Evolutionary conservation across 257 asterid species (phyloP), one percentile per base, ranked within the genome.

Genomic region (Solanum ahanhuiri): DNA sequence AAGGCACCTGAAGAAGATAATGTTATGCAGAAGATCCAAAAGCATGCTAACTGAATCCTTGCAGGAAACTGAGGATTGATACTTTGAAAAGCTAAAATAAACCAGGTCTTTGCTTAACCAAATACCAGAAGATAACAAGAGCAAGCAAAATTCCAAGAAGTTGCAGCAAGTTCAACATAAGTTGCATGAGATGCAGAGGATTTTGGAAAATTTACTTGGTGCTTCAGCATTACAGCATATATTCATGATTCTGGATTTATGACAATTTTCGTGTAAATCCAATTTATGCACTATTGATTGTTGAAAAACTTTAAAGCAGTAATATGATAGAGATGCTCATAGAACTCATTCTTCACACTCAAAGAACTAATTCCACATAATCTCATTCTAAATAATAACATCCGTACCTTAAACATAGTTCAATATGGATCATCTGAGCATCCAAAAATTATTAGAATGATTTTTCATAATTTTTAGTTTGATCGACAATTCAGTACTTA

Each of bases 1-100:
- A 22, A 96, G 98, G 92, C 93, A 96, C 94, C 99, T 96, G 85
- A 79, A 84, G 72, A 83, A 45, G 41, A 45, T 45, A 45, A 45
- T 9, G 84, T 79, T 45, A 75, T 37, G 57, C 30, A 77, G 66
- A 45, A 45, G 41, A 45, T 28, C 84, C 60, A 45, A 79, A 45
- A 79, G 41, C 84, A 43, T 31, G 8, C 84, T 25, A 45, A 79
- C 41, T 28, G 41, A 43, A 77, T 15, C 83, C 64, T 77, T 43
- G 60, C 63, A 41, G 63, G 83, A 23, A 41, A 37, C 7, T 20
- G 82, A 76, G 58, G 57, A 23, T 76, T 23, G 83, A 23, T 41
- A 41, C 45, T 76, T 76, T 41, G 60, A 41, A 41, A 41, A 76
- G 35, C 60, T 76, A 76, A 43, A n/a, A 76, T 12, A 41, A 41